These are phyloP conservation scores for Fusarium sp. DNA, from an alignment of 2,329 filamentous ascomycete species.

Conservation along the genomic window DNA sequence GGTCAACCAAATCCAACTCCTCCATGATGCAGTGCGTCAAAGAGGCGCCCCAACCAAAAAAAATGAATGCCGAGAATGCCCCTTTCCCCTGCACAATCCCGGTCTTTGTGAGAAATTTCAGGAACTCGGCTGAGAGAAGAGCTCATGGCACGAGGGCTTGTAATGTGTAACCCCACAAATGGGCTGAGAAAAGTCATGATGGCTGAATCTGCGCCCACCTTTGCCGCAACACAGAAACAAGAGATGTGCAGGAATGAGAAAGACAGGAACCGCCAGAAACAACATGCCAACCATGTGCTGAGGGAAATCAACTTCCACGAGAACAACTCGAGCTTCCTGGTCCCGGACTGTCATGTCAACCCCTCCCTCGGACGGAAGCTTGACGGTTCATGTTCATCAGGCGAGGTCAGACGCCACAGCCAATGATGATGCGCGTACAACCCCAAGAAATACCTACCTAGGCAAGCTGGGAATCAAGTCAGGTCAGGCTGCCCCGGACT, in stretches of 20 bases:
- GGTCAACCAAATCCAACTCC: neutral
- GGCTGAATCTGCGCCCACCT: conserved; percentile 5
- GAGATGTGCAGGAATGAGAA: neutral
- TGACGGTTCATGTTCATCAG: conserved; percentile 19
- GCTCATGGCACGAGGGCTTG: conserved; percentile 1
- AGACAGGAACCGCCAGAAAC: neutral
- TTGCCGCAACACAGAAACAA: neutral
- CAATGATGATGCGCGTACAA: conserved; percentile 15
- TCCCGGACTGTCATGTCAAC: conserved; percentile 20
- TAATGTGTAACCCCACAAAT: conserved; percentile 25
- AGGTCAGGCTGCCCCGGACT: conserved; percentile 24
- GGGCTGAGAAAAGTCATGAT: conserved; percentile 15
- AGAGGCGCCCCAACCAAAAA: neutral
- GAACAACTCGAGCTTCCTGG: conserved; percentile 21
- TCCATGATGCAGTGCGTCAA: neutral
- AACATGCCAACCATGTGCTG: conserved; percentile 13
- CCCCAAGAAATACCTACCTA: conserved; percentile 20
- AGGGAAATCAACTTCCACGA: conserved; percentile 4
- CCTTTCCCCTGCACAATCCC: neutral
- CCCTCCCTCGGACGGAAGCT: conserved; percentile 20
- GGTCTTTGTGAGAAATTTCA: neutral
- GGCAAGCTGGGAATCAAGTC: conserved; percentile 11
- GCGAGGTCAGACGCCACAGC: conserved; percentile 12
- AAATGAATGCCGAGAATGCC: neutral
- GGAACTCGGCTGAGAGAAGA: conserved; percentile 1